Base-by-base conservation (phyloP, 768 basidiomycete genomes). In the Pisolithus albus region DNA sequence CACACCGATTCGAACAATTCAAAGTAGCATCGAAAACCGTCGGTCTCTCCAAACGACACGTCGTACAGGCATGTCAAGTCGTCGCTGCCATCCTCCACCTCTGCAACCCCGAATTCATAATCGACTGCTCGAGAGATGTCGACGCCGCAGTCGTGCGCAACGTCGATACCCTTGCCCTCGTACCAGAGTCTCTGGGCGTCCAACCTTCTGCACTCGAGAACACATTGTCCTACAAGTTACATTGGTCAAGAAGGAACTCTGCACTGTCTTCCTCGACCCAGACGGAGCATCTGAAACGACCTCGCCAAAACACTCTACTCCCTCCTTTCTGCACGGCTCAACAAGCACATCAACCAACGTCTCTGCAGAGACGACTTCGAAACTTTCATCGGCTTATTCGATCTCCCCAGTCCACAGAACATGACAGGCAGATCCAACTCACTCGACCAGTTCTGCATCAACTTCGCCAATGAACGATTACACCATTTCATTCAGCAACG, bases 51-150 rank as follows among this genome's bases (percentile, higher is more conserved):
- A 98, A 97, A 66, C 81, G 92, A 30, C 86, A 92, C 55, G 93
- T 99, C 49, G 93, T 94, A 0, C 92, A 96, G 64, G 88, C 92
- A 0, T 97, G 92, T 65, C 95, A 97, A 66, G 81, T 98, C 46
- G 67, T 97, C 49, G 94, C 96, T 11, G 90, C 92, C 39, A 98
- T 99, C 64, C 80, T 98, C 26, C 96, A 98, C 63, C 82, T 98
- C 23, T 95, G 96, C 26, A 95, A 98, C 63, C 79, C 98, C 57
- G 90, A 96, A 61, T 98, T 98, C 67, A 84, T 75, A 13, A 76
- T 88, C 54, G 93, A 95, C 66, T 79, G 86, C 8, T 72, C 77
- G 55, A 78, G 86, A 15, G 93, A 96, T 59, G 86, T 92, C 63
- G 95, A 96, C 56, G 91, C 92, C 0, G 93, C 96, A 3, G 86